These are phyloP conservation scores for Telfairia occidentalis DNA, from an alignment of 331 rosid genomes.

Conservation along the genomic window DNA sequence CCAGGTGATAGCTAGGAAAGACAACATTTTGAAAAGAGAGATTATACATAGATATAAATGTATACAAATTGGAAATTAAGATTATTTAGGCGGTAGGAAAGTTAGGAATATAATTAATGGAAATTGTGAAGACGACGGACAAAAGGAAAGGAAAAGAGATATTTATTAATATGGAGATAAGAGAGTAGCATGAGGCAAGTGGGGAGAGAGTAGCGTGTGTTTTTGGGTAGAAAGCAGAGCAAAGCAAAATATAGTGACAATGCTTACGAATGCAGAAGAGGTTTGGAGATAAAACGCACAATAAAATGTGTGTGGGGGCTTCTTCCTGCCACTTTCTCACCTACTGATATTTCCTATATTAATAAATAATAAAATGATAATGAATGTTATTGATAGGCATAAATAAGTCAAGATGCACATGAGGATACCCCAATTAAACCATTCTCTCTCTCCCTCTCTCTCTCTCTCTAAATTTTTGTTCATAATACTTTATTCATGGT, in stretches of 20 bases:
- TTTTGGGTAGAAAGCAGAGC: background rate
- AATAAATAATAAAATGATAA: background rate
- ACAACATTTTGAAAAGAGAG: background rate
- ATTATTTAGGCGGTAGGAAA: background rate
- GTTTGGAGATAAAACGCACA: constrained; percentile 3
- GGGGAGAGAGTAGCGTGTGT: background rate
- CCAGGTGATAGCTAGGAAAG: background rate
- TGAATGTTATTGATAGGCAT: background rate
- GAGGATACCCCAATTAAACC: background rate
- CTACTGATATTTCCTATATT: background rate
- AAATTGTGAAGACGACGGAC: background rate
- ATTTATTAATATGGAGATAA: background rate
- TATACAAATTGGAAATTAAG: background rate
- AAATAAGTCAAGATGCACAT: background rate
- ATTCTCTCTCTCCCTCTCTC: background rate
- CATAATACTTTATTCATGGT: background rate
- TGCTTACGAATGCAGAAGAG: constrained; percentile 7
- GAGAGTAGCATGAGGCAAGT: background rate
- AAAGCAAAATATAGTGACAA: background rate
- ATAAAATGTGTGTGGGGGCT: constrained; percentile 1
- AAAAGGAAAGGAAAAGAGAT: background rate
- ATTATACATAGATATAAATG: background rate
- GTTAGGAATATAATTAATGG: background rate
- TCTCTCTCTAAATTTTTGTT: background rate
- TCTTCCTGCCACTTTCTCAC: background rate